Base-by-base conservation (phyloP, 257 asterid genomes). In the Prunella vulgaris region DNA sequence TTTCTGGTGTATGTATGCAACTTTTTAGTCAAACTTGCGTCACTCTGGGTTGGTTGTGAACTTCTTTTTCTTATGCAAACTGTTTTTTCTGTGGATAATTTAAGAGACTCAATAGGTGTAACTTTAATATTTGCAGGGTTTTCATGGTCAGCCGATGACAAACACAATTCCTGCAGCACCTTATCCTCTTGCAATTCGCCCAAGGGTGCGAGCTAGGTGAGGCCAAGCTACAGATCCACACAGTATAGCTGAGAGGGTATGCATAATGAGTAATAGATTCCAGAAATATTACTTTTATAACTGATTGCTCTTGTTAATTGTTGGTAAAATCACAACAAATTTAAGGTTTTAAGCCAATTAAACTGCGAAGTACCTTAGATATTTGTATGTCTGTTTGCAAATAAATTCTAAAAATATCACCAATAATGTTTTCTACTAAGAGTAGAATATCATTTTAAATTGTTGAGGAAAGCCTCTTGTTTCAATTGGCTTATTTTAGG, bases 201-300 rank as follows among this genome's bases (percentile, higher is more conserved):
- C 98, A 18, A 86, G 99, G 81, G 98, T 94, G 62, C 87, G 99
- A 73, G 99, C 99, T 57, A 89, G 97, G 79, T 82, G 99, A 83
- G 98, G 98, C 75, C 99, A 94, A 81, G 99, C 99, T 53, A 94
- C 99, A 0, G 99, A 94, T 84, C 99, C 99, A 71, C 99, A 94
- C 83, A 94, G 99, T 79, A 94, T 94, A 75, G 99, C 99, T 38
- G 99, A 94, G 82, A 83, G 99, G 93, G 99, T 94, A 94, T 40
- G 77, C 51, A 9, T 64, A 63, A 20, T 28, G 14, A 40, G 10
- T 40, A 10, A 37, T 40, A 40, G 66, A 17, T 59, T 44, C 37
- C 20, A 15, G 65, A 54, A 28, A 62, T n/a, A 57, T 49, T 17
- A 35, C 37, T 27, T 69, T 14, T 54, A 56, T 5, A 58, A 21